Conservation (phyloP, 2,329 filamentous ascomycete genomes). For the Aquanectria penicillioides region DNA sequence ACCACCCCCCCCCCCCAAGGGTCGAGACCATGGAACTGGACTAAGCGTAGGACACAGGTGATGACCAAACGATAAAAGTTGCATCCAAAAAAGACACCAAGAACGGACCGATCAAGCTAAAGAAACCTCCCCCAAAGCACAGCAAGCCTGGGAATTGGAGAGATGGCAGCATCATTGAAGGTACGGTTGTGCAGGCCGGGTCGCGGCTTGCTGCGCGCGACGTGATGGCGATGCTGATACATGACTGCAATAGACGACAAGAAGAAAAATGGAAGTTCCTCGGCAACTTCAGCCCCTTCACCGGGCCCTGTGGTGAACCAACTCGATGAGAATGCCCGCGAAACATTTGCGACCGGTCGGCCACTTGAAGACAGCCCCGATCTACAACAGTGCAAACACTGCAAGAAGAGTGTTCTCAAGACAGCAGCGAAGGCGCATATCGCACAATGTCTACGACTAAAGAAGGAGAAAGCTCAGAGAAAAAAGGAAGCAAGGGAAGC, state of each 20-base stretch:
- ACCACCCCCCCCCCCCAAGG: slow-evolving; percentile 16
- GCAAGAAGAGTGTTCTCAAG: slow-evolving; percentile 86
- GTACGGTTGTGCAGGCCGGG: slow-evolving; percentile 53
- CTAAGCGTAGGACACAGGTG: slow-evolving; percentile 50
- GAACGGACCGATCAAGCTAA: slow-evolving; percentile 68
- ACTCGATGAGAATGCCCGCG: slow-evolving; percentile 79
- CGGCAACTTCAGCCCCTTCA: slow-evolving; percentile 54
- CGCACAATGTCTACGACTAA: slow-evolving; percentile 82
- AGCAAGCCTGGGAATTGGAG: slow-evolving; percentile 77
- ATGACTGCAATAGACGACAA: slow-evolving; percentile 68
- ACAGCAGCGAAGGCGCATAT: slow-evolving; percentile 82
- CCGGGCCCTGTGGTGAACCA: slow-evolving; percentile 70
- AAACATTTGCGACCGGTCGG: slow-evolving; percentile 83
- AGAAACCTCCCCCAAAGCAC: slow-evolving; percentile 70
- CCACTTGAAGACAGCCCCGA: slow-evolving; percentile 84
- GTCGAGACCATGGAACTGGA: slow-evolving; percentile 17
- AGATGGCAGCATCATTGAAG: slow-evolving; percentile 71
- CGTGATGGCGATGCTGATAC: slow-evolving; percentile 17
- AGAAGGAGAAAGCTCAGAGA: slow-evolving; percentile 81
- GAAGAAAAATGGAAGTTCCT: slow-evolving; percentile 59
- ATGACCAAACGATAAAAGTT: slow-evolving; percentile 71
- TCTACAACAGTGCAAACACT: slow-evolving; percentile 89
- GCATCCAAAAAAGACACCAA: slow-evolving; percentile 65
- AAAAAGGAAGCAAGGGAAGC: slow-evolving; percentile 81
- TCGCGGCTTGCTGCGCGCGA: too few species aligned